Conservation (phyloP, 345 rosid genomes). For the Sisymbrium irio region DNA sequence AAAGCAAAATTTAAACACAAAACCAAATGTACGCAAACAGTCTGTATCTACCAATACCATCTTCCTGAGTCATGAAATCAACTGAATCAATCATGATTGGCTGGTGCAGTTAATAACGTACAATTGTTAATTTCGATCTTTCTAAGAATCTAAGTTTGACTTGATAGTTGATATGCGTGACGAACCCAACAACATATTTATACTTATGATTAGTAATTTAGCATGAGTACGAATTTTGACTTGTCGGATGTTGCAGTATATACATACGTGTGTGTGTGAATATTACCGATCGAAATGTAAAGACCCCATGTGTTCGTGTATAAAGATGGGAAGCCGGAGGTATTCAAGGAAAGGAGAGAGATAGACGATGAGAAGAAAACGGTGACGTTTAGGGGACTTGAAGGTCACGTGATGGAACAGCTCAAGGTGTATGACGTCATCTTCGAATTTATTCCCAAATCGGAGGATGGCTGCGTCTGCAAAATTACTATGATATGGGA, state of each 20-base stretch:
- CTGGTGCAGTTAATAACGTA: too few species aligned
- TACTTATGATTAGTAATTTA: not conserved
- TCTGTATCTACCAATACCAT: too few species aligned
- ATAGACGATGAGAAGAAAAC: conserved; percentile 22
- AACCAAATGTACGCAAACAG: too few species aligned
- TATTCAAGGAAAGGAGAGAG: conserved; percentile 29
- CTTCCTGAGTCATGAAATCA: too few species aligned
- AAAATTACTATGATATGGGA: conserved; percentile 33
- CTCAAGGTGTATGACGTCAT: conserved; percentile 15
- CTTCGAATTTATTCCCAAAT: conserved; percentile 22
- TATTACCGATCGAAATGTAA: not conserved
- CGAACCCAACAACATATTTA: not conserved
- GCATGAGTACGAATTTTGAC: too few species aligned
- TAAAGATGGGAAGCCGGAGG: conserved; percentile 29
- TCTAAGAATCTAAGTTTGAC: too few species aligned
- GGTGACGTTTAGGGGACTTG: conserved; percentile 20
- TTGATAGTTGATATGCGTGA: too few species aligned
- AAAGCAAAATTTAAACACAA: too few species aligned
- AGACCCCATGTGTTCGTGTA: not conserved
- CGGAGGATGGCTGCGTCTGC: conserved; percentile 19
- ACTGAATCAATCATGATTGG: too few species aligned
- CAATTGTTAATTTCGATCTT: too few species aligned
- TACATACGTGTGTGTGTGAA: not conserved
- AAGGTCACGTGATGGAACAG: conserved; percentile 32
- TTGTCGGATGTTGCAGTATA: too few species aligned